Evolutionary conservation across 805 yeast species (phyloP), one percentile per base, ranked within the genome.

Genomic region (Cyberlindnera mississippiensis): DNA sequence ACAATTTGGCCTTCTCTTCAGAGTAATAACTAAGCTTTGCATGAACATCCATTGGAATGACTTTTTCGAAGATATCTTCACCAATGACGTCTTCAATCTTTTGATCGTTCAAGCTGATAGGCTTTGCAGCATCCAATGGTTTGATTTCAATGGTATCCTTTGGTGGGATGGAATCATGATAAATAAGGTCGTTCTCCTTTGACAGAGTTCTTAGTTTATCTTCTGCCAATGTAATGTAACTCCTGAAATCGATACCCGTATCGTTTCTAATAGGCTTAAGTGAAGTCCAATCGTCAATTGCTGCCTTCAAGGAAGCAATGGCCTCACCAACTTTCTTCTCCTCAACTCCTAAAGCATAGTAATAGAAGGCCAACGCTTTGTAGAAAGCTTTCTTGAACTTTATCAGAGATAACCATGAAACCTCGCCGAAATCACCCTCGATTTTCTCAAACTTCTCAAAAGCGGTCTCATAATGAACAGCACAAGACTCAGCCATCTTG

Each of bases 171-270:
- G 70, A 54, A 16, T 84, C 91, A 61, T 93, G 96, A 57, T 86
- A 91, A 28, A 91, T 86, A 53, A 79, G 82, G 58, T 91, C 97
- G 56, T 91, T 91, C 57, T 91, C 98, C 51, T 85, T 88, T 19
- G 74, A 79, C 51, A 86, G 52, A 3, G 61, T 52, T 20, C 59
- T 60, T 12, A 67, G 48, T 37, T 71, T 67, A 13, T 60, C 62
- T 14, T 68, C 71, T 5, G 61, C 48, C 4, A 62, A 42, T 3
- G 63, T 57, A 30, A 62, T 59, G 31, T 63, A 56, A 2, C 53
- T 46, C 16, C 61, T 62, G 28, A 56, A 56, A 38, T 68, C 71
- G 24, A 51, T 61, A 8, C 45, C 57, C 2, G 65, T 62, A n/a
- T 54, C 49, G 55, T 64, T 41, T 61, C 64, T 51, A 45, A 67